Evolutionary conservation across 495 filamentous ascomycete genomes (phyloP), one percentile per base, ranked within the genome.

Genomic region (Penicillium dipodomyicola): DNA sequence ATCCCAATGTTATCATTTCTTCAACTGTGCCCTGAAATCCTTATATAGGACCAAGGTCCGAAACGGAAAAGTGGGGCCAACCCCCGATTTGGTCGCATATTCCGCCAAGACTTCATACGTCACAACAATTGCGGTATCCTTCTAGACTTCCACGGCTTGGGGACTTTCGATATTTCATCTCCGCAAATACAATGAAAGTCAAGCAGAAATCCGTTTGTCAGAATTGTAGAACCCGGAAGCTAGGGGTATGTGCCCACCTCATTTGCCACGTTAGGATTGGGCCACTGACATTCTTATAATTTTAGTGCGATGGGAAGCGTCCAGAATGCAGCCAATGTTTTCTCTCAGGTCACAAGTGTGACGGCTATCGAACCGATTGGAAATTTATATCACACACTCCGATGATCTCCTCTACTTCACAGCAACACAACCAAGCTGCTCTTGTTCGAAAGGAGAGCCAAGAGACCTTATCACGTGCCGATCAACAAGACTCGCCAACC

Each of bases 281-380:
- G 23, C 22, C 39, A 30, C 29, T 45, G 22, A 54, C n/a, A 12
- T 22, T 27, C n/a, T 30, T 30, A 30, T 30, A 9, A 17, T 39
- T 10, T 12, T 29, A 68, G 65, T 68, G 65, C 25, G 63, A 68
- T 58, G 63, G 65, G 12, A 65, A 66, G 27, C 55, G 19, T 11
- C 65, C 65, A 12, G 56, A 5, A 39, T 68, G 65, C 22, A 58
- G 54, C 46, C 65, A 68, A 44, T 66, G 65, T 40, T 32, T 53
- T 9, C 51, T 61, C 15, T 56, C 63, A 4, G 58, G 63, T 3
- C 48, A 54, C 42, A 48, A 32, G 2, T 68, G 65, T 25, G 54
- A 57, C 14, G 63, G 65, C 9, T 62, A 68, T 46, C 52, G 27
- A 43, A 37, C 50, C 5, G 46, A 59, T 4, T 68, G 65, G 65